A percentile compares a stretch with the other conserved stretches of the same genome.
Conservation (phyloP, 352 stramenopile species). For the Saprolegnia diclina region DNA sequence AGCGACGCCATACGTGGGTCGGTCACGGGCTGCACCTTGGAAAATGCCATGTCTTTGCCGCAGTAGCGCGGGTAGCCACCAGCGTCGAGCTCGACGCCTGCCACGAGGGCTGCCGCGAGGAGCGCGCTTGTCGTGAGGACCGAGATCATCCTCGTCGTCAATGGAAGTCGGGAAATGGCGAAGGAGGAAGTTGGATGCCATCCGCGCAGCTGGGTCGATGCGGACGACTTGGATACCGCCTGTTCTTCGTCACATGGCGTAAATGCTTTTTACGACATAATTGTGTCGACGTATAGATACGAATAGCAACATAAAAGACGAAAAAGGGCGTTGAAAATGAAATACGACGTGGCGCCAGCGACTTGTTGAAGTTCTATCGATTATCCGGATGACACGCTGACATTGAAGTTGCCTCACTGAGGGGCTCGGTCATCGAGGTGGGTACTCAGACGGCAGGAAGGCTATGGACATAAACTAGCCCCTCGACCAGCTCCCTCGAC, state of each 20-base stretch:
- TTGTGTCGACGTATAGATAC: not conserved
- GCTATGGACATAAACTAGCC: too few relatives aligned
- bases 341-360: too few relatives aligned
- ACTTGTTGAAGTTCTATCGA: too few relatives aligned
- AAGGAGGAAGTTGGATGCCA: not conserved
- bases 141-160: not conserved
- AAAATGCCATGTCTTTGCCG: conserved; percentile 21
- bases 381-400: too few relatives aligned
- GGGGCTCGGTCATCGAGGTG: too few relatives aligned
- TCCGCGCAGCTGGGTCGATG: not conserved
- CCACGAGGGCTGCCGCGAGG: not conserved
- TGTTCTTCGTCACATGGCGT: not conserved
- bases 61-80: conserved; percentile 20
- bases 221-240: not conserved
- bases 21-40: conserved; percentile 9
- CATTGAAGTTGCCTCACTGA: too few relatives aligned
- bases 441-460: too few relatives aligned
- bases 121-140: not conserved
- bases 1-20: not conserved
- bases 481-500: too few relatives aligned
- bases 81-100: not conserved
- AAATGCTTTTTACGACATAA: not conserved
- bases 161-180: not conserved
- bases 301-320: too few relatives aligned
- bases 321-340: too few relatives aligned